Base-by-base conservation (phyloP, 768 basidiomycete species). In the Leucocoprinus sp. region DNA sequence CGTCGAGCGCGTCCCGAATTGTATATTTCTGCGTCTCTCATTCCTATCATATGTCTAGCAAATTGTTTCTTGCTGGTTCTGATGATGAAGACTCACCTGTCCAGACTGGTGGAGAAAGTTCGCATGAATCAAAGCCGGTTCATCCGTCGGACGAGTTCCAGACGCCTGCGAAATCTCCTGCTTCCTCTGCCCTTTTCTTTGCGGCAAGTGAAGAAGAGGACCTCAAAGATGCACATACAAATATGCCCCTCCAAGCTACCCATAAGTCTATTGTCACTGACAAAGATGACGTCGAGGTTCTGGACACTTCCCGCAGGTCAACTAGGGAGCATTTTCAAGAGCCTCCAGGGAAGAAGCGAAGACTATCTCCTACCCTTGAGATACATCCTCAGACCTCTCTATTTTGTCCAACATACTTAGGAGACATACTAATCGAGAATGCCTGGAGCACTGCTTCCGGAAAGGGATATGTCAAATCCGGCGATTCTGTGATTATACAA, bases 401-500 rank as follows among this genome's bases (percentile, higher is more conserved):
- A 9, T 51, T 58, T 37, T n/a, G 48, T 9, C 67, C 69, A 1
- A 66, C 60, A 8, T 88, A 84, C 55, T 53, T 89, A 21, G 86
- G 86, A 8, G 81, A 80, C 39, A 68, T 87, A 40, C 50, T 87
- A 8, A 72, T 87, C 18, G 71, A 74, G 17, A 82, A 84, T 54
- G 86, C 84, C 8, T 89, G 84, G 84, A 85, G 83, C 51, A 88
- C 80, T 31, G 82, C 75, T 11, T 82, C 75, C 39, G 86, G 86
- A 1, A 77, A 71, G 53, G 81, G 82, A 3, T 86, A 87, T 49
- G 67, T 85, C 28, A 78, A 78, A 49, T 49, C 64, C 17, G 75
- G 76, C n/a, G 85, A 88, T n/a, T 57, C 68, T 18, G 63, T 88
- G 18, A 54, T 57, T 37, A 65, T 87, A 8, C 72, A 76, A 54